These are phyloP conservation scores for Neolentinus lepideus DNA, from an alignment of 1,284 basidiomycete species.

Conservation along the genomic window DNA sequence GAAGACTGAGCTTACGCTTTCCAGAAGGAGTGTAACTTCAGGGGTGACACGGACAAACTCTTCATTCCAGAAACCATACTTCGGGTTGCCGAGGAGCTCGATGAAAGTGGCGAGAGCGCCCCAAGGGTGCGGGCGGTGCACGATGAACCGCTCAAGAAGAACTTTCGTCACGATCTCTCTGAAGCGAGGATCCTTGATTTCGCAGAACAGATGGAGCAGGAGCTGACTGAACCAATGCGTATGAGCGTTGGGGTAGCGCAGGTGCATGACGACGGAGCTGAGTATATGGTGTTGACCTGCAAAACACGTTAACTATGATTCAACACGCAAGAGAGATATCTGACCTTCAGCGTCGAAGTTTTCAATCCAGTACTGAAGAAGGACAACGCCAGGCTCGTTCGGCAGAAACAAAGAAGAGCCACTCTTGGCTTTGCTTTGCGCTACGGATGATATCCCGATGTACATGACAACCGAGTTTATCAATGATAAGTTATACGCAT, in stretches of 20 bases:
- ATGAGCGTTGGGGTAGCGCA: conserved; percentile 95
- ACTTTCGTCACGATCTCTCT: conserved; percentile 90
- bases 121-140: conserved; percentile 96
- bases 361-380: conserved; percentile 75
- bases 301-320: conserved; percentile 3
- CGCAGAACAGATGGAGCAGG: conserved; percentile 80
- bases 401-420: conserved; percentile 75
- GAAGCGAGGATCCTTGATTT: conserved; percentile 71
- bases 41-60: conserved; percentile 76
- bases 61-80: conserved; percentile 84
- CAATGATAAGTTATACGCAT: conserved; percentile 82
- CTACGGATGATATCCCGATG: conserved; percentile 85
- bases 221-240: conserved; percentile 94
- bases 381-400: conserved; percentile 75
- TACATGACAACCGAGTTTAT: conserved; percentile 95
- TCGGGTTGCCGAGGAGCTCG: conserved; percentile 78
- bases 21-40: conserved; percentile 74
- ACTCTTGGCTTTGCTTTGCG: conserved; percentile 75
- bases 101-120: conserved; percentile 92
- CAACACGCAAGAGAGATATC: background rate
- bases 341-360: conserved; percentile 89
- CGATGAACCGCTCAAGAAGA: conserved; percentile 89
- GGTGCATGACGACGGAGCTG: conserved; percentile 85
- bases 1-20: conserved; percentile 51
- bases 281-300: conserved; percentile 90